phyloP scores from a whole-genome alignment of 805 yeast genomes.

The Candida maris region DNA sequence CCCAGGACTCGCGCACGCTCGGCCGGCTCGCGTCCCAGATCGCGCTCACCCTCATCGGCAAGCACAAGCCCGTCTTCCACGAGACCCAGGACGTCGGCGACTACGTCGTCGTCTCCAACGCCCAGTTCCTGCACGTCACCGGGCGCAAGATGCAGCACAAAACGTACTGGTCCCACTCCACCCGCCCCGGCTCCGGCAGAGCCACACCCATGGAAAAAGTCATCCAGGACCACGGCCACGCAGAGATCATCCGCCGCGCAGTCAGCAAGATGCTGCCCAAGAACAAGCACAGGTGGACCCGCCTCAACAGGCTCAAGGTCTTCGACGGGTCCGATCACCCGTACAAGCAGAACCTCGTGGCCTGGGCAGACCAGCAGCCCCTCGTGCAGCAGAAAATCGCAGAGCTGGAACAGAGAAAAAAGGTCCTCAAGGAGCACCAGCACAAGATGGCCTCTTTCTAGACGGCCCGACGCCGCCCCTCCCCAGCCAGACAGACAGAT shows the following conservation, averaged over 20 bases:
- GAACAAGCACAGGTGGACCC: conserved; percentile 71
- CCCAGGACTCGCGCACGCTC: conserved; percentile 76
- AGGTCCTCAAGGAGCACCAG: conserved; percentile 23
- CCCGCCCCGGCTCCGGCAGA: conserved; percentile 85
- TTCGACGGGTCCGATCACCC: conserved; percentile 89
- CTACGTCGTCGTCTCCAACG: conserved; percentile 94
- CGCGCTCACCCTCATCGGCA: conserved; percentile 89
- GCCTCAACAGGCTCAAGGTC: conserved; percentile 81
- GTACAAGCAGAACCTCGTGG: conserved; percentile 75
- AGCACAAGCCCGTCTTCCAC: conserved; percentile 89
- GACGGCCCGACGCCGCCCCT: conserved; percentile 7
- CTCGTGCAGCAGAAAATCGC: conserved; percentile 43
- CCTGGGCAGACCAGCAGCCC: conserved; percentile 76
- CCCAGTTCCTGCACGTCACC: conserved; percentile 73
- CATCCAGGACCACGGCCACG: conserved; percentile 74
- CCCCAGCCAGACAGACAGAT: not conserved
- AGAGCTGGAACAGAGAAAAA: conserved; percentile 32
- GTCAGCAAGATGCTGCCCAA: conserved; percentile 97
- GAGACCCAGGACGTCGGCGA: conserved; percentile 87
- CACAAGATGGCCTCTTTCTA: conserved; percentile 24
- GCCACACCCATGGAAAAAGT: conserved; percentile 77
- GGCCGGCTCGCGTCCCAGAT: conserved; percentile 91
- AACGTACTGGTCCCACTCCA: conserved; percentile 84
- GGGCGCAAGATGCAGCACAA: conserved; percentile 82
- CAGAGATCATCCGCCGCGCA: conserved; percentile 82